These are phyloP conservation scores for Triglochin maritima DNA, from an alignment of 106 monocot genomes.

Conservation along the genomic window DNA sequence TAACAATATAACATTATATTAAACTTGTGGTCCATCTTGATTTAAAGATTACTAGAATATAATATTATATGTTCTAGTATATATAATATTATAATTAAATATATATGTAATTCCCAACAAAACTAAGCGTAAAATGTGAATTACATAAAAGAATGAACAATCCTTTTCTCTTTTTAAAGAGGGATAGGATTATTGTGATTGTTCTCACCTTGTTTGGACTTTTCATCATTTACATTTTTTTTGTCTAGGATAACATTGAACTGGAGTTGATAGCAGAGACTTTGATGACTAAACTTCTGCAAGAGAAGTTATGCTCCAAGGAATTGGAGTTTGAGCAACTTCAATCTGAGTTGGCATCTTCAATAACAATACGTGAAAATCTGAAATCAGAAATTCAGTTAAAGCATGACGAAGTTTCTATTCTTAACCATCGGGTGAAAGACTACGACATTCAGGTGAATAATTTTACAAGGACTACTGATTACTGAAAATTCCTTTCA, in stretches of 20 bases:
- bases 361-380: conserved; percentile 32
- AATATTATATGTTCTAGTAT: too few relatives aligned
- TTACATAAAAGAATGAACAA: too few relatives aligned
- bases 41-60: too few relatives aligned
- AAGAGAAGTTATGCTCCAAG: conserved; percentile 50
- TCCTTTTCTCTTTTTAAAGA: too few relatives aligned
- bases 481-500: background rate
- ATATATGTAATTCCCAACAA: too few relatives aligned
- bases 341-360: conserved; percentile 53
- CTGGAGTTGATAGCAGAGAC: conserved; percentile 60
- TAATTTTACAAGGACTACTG: background rate
- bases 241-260: conserved; percentile 48
- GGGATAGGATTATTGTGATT: too few relatives aligned
- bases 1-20: too few relatives aligned
- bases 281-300: conserved; percentile 43
- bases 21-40: too few relatives aligned
- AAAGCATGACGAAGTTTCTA: conserved; percentile 57
- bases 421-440: conserved; percentile 44
- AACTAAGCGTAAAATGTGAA: too few relatives aligned
- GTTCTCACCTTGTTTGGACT: too few relatives aligned
- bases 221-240: background rate
- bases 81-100: too few relatives aligned
- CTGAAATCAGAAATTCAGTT: conserved; percentile 43
- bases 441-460: conserved; percentile 63
- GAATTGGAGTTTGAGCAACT: conserved; percentile 58